Evolutionary conservation across 2,329 filamentous ascomycete genomes (phyloP).

Genomic region (Triangularia verruculosa): DNA sequence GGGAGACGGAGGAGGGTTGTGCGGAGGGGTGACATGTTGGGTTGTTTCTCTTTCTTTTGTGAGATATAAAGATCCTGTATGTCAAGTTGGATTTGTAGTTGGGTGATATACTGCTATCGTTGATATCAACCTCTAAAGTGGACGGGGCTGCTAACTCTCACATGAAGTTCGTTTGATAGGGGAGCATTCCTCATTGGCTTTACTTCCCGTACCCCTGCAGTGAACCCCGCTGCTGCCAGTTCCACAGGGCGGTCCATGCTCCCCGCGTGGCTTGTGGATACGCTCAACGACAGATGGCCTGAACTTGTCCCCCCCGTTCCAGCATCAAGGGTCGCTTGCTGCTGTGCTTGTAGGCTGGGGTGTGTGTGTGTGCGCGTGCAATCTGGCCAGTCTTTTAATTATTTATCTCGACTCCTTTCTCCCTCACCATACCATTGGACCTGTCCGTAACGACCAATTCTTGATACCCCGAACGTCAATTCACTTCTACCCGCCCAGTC

Average conservation of each 20-base stretch:
- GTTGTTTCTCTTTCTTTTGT: too few species aligned
- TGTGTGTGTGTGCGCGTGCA: slow-evolving; percentile 21
- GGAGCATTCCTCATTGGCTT: background rate
- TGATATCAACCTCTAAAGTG: too few species aligned
- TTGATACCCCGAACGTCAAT: background rate
- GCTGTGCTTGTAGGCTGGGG: background rate
- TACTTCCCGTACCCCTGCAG: slow-evolving; percentile 17
- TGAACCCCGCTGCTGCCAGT: background rate
- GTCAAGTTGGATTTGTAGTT: too few species aligned
- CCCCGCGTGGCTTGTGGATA: background rate
- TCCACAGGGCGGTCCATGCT: background rate
- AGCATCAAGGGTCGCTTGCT: slow-evolving; percentile 7
- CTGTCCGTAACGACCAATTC: too few species aligned
- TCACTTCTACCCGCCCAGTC: background rate
- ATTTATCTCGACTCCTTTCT: background rate
- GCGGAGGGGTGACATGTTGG: slow-evolving; percentile 2
- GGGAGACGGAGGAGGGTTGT: slow-evolving; percentile 7
- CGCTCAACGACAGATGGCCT: slow-evolving; percentile 28
- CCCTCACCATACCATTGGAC: background rate
- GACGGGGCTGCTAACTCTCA: background rate
- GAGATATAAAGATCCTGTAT: too few species aligned
- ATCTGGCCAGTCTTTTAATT: slow-evolving; percentile 28
- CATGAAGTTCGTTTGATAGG: too few species aligned
- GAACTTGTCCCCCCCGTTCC: slow-evolving; percentile 14
- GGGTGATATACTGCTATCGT: too few species aligned